These are phyloP conservation scores for Lepidium sativum DNA, from an alignment of 345 rosid species.

Conservation along the genomic window DNA sequence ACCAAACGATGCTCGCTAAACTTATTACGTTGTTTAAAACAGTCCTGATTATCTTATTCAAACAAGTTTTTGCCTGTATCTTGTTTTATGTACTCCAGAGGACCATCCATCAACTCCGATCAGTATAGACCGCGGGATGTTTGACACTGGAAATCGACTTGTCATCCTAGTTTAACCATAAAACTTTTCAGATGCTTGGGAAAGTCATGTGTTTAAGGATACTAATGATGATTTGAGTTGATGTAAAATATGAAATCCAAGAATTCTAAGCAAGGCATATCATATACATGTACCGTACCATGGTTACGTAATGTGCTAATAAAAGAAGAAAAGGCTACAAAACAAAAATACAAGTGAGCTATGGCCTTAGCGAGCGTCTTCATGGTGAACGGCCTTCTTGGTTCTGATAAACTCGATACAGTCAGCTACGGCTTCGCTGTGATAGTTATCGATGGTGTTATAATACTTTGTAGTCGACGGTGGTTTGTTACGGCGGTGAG, in stretches of 20 bases:
- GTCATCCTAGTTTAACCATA: no score
- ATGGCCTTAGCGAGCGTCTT: background rate
- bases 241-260: background rate
- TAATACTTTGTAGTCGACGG: background rate
- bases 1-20: no score
- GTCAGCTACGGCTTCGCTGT: slow-evolving; percentile 66
- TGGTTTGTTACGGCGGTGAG: background rate
- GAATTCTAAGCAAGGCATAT: background rate
- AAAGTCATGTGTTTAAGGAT: background rate
- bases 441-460: slow-evolving; percentile 35
- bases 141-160: no score
- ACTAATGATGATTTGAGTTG: no score
- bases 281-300: background rate
- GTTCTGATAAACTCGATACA: slow-evolving; percentile 78
- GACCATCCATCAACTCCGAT: no score
- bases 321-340: background rate
- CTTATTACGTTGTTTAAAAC: no score
- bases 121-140: no score
- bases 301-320: background rate
- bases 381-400: slow-evolving; percentile 33
- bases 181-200: no score
- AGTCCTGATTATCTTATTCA: no score
- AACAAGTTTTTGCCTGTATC: no score
- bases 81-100: no score
- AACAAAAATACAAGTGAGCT: background rate